These are phyloP conservation scores for Spongispora temasekensis DNA, from an alignment of 1,284 basidiomycete species.

Conservation along the genomic window DNA sequence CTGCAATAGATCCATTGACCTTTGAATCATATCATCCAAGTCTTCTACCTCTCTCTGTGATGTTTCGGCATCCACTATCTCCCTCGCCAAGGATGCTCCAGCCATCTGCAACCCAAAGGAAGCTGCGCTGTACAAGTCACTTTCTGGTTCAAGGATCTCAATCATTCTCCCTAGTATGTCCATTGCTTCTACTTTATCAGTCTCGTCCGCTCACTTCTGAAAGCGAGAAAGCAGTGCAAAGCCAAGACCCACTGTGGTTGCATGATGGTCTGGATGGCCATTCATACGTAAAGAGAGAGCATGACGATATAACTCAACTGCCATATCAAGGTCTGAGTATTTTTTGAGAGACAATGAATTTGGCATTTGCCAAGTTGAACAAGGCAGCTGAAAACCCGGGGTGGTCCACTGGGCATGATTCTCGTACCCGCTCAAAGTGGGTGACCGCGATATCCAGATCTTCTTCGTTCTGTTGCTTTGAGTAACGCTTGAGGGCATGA, in stretches of 20 bases:
- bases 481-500: not conserved
- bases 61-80: not conserved
- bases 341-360: not conserved
- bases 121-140: not conserved
- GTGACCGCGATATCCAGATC: not conserved
- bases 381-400: not conserved
- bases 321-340: not conserved
- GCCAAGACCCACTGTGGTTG: not conserved
- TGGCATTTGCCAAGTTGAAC: not conserved
- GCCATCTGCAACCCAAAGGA: not conserved
- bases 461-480: not conserved
- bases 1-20: not conserved
- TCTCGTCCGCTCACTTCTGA: not conserved
- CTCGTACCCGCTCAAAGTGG: not conserved
- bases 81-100: not conserved
- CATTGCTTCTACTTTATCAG: not conserved
- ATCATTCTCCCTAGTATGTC: not conserved
- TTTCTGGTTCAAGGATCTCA: not conserved
- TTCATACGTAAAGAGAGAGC: not conserved
- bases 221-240: not conserved
- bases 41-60: not conserved
- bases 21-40: too few species aligned
- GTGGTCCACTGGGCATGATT: not conserved
- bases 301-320: not conserved
- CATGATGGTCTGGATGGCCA: not conserved